A percentile compares a stretch with the other conserved stretches of the same genome.
Evolutionary conservation across 2,329 filamentous ascomycete species (phyloP).

Genomic region (Huntiella abstrusa): DNA sequence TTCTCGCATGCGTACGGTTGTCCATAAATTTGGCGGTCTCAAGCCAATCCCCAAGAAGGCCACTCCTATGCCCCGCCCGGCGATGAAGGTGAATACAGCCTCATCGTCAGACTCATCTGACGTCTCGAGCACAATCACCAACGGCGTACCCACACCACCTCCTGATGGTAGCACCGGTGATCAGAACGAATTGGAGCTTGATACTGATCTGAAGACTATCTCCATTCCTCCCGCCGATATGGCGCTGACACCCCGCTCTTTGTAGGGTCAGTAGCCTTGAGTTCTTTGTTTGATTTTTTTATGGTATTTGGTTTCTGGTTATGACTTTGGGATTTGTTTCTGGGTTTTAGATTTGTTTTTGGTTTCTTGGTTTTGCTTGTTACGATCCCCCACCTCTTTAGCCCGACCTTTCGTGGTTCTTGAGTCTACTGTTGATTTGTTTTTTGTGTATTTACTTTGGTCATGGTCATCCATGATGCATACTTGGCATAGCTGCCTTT

Average conservation of each 20-base stretch:
- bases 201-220: too few species aligned
- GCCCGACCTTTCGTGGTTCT: too few species aligned
- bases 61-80: slow-evolving; percentile 41
- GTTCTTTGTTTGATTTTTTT: slow-evolving; percentile 5
- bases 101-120: slow-evolving; percentile 1
- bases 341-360: neutral
- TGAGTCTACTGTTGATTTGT: too few species aligned
- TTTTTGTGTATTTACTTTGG: too few species aligned
- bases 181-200: too few species aligned
- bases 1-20: slow-evolving; percentile 26
- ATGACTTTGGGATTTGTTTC: slow-evolving; percentile 1
- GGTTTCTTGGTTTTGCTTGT: neutral
- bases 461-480: too few species aligned
- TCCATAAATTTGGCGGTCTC: slow-evolving; percentile 36
- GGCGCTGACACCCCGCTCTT: too few species aligned
- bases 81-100: neutral
- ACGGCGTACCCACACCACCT: slow-evolving; percentile 11
- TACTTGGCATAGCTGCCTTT: too few species aligned
- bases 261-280: too few species aligned
- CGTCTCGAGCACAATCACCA: neutral
- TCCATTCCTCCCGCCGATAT: too few species aligned
- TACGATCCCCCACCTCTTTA: neutral
- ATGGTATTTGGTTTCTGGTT: neutral
- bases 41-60: slow-evolving; percentile 77
- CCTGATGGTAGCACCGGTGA: slow-evolving; percentile 4